These are phyloP conservation scores for Nitzschia palea DNA, from an alignment of 108 stramenopile species.

Conservation along the genomic window DNA sequence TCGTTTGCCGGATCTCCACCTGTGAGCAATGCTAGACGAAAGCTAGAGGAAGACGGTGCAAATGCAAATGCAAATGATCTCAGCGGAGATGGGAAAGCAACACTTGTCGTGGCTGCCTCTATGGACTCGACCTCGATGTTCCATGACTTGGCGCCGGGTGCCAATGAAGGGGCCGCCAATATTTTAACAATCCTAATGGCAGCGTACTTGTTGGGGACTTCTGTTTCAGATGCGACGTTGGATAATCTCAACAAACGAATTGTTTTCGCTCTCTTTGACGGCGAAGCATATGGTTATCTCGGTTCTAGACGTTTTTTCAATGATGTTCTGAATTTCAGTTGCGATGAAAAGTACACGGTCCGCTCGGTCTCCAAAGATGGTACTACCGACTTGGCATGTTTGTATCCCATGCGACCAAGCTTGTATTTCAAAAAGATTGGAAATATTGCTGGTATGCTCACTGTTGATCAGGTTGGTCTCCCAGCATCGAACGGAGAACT, in stretches of 20 bases:
- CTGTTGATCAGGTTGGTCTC: conserved; percentile 85
- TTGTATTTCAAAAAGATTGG: conserved; percentile 73
- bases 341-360: conserved; percentile 49
- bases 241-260: conserved; percentile 65
- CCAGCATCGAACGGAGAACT: conserved; percentile 47
- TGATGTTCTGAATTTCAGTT: conserved; percentile 72
- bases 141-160: conserved; percentile 75
- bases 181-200: conserved; percentile 76
- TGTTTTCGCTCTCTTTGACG: conserved; percentile 84
- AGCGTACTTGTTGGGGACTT: conserved; percentile 65
- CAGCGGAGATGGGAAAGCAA: conserved; percentile 31
- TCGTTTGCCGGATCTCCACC: conserved; percentile 68
- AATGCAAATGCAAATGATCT: neutral
- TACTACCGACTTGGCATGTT: conserved; percentile 57
- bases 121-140: conserved; percentile 86
- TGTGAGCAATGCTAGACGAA: conserved; percentile 5
- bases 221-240: conserved; percentile 50
- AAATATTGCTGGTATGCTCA: conserved; percentile 69
- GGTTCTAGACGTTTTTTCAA: conserved; percentile 73
- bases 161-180: conserved; percentile 79
- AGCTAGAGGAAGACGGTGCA: conserved; percentile 9
- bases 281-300: conserved; percentile 75
- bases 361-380: conserved; percentile 53
- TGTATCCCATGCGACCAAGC: conserved; percentile 73
- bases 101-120: conserved; percentile 54